Conservation (phyloP, 106 monocot genomes). For the Narthecium ossifragum region DNA sequence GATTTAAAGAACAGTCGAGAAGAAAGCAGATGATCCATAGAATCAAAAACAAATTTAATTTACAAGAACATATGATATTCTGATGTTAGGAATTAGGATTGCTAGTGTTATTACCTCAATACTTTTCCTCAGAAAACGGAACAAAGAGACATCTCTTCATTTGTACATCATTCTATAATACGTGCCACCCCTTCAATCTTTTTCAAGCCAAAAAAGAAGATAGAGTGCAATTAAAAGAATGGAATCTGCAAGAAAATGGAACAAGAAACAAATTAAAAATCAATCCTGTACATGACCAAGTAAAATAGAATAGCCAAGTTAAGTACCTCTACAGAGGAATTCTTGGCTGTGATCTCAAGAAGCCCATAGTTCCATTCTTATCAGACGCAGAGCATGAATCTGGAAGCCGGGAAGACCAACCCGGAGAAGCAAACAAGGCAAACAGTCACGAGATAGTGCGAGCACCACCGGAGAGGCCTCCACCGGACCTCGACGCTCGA, state of each 20-base stretch:
- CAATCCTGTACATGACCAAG: not conserved
- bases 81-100: too few species aligned
- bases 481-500: constrained; percentile 74
- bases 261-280: not conserved
- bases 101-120: too few species aligned
- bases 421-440: constrained; percentile 39
- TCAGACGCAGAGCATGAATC: constrained; percentile 59
- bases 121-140: too few species aligned
- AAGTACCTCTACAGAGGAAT: too few species aligned
- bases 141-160: too few species aligned
- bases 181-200: too few species aligned
- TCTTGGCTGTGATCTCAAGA: not conserved
- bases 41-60: too few species aligned
- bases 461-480: constrained; percentile 41
- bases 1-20: too few species aligned
- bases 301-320: too few species aligned
- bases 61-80: too few species aligned
- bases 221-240: not conserved
- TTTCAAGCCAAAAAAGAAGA: not conserved
- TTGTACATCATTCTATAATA: too few species aligned
- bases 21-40: too few species aligned
- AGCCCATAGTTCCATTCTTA: not conserved
- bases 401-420: constrained; percentile 35
- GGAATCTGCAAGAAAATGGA: not conserved
- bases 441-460: constrained; percentile 39